Evolutionary conservation across 2,329 filamentous ascomycete species (phyloP), one percentile per base, ranked within the genome.

Genomic region (Cladosporium sp.): DNA sequence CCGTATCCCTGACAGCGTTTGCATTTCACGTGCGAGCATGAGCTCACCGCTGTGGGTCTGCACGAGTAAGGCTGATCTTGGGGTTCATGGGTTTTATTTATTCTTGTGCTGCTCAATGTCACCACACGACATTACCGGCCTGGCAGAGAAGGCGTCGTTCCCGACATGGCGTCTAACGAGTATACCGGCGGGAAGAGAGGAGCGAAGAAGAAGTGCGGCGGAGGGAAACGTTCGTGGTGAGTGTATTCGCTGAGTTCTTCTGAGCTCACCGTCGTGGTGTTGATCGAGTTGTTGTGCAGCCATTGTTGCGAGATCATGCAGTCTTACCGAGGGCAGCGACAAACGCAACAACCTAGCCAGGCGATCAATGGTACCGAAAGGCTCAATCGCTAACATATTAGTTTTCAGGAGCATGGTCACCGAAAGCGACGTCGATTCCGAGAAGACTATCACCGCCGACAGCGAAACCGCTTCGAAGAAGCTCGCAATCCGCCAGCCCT

Each of bases 211-310:
- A 47, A 47, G 41, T 6, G 15, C 41, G 7, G 4, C 2, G 41
- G n/a, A 47, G 8, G n/a, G 41, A 47, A 24, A 47, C 7, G 41
- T 3, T 10, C 7, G 3, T 47, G 41, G 41, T 47, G 4, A 21
- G 41, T 12, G 0, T 21, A 1, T 10, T 2, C 3, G 3, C 10
- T 24, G 1, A 4, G 18, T 21, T 7, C 3, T 4, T 21, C 10
- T 4, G 41, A 3, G n/a, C 1, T 47, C 14, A 6, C 10, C 3
- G 7, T 47, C n/a, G n/a, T 11, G 41, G n/a, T 3, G 41, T 12
- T 6, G n/a, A 1, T 21, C 8, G 18, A 8, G 5, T 3, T 15
- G 38, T 1, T 41, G 15, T 15, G 3, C 3, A 44, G 38, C 15
- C 2, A n/a, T 7, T 10, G 2, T 24, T 21, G n/a, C n/a, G 10